These are phyloP conservation scores for Solanum habrochaites DNA, from an alignment of 257 asterid genomes.

Conservation along the genomic window DNA sequence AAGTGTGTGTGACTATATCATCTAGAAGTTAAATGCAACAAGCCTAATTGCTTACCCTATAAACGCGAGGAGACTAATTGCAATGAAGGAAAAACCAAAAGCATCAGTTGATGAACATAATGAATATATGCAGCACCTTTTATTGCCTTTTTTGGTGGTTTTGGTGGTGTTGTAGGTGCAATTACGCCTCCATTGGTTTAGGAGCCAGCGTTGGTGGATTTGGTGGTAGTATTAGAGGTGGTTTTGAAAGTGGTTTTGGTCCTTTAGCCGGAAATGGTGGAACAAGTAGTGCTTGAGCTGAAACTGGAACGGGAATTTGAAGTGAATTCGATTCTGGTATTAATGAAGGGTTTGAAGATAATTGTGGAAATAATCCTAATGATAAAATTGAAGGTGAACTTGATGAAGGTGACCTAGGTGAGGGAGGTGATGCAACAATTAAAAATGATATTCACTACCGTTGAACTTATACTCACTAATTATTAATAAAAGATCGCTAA, in stretches of 20 bases:
- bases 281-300: background rate
- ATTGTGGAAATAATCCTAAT: background rate
- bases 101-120: background rate
- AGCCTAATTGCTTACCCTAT: background rate
- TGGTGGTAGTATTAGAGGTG: background rate
- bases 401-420: background rate
- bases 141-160: conserved; percentile 2
- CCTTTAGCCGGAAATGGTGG: background rate
- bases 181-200: background rate
- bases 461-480: background rate
- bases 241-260: background rate
- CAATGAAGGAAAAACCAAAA: background rate
- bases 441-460: background rate
- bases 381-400: background rate
- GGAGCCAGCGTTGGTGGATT: conserved; percentile 3
- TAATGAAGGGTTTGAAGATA: background rate
- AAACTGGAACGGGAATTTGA: background rate
- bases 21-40: background rate
- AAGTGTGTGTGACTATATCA: no score
- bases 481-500: background rate
- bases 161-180: conserved; percentile 2
- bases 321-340: background rate
- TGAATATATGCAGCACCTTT: conserved; percentile 13
- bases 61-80: background rate
- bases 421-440: background rate